Percentiles rank a stretch among this genome's conserved stretches.
Evolutionary conservation across 495 filamentous ascomycete genomes (phyloP).

Genomic region (Penicillium fimorum): DNA sequence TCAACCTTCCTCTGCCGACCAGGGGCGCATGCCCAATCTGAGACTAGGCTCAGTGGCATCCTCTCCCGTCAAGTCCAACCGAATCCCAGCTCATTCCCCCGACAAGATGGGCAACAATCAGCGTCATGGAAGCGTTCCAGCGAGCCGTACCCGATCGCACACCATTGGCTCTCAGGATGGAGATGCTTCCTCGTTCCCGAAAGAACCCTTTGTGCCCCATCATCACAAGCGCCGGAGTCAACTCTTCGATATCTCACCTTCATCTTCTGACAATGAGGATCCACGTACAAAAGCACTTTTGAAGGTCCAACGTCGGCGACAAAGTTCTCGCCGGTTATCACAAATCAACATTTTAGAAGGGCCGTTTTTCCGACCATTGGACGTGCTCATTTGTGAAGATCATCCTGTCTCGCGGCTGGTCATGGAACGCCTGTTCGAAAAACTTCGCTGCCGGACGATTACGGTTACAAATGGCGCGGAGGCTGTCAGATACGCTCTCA

Average conservation of each 20-base stretch:
- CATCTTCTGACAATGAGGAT: conserved; percentile 96
- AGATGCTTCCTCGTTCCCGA: conserved; percentile 52
- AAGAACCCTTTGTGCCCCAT: conserved; percentile 65
- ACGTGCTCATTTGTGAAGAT: conserved; percentile 96
- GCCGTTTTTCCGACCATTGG: conserved; percentile 83
- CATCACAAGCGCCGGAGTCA: conserved; percentile 92
- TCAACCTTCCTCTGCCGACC: conserved; percentile 70
- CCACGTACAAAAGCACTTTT: conserved; percentile 85
- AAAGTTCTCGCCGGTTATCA: conserved; percentile 88
- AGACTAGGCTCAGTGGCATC: conserved; percentile 67
- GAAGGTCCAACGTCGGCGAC: conserved; percentile 87
- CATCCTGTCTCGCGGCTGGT: conserved; percentile 96
- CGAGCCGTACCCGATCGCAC: conserved; percentile 74
- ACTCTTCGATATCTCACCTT: conserved; percentile 93
- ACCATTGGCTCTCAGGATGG: conserved; percentile 94
- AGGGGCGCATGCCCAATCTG: conserved; percentile 37
- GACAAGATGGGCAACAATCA: conserved; percentile 46
- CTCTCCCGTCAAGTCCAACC: conserved; percentile 74
- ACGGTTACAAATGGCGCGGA: conserved; percentile 84
- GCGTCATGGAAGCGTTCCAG: conserved; percentile 46
- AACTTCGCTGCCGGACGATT: conserved; percentile 92
- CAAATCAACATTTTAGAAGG: conserved; percentile 79
- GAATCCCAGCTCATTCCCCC: conserved; percentile 53
- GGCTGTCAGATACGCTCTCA: conserved; percentile 85
- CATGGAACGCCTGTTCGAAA: conserved; percentile 95